Conservation (phyloP, 441 rosid genomes). For the Populus hybrid region DNA sequence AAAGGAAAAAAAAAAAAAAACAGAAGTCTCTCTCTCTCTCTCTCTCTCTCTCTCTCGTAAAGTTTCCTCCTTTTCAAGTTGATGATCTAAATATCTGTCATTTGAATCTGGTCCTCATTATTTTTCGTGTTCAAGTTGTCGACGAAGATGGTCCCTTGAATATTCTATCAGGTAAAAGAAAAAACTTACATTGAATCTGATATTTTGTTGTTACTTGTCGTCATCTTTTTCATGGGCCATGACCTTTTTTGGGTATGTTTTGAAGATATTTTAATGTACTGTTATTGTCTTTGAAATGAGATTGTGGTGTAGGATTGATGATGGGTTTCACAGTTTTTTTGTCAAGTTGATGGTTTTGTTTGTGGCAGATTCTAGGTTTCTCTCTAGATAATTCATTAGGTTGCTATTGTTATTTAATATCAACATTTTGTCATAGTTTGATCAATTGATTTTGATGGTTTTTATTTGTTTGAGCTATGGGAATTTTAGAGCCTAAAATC, state of each 20-base stretch:
- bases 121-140: not conserved
- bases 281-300: conserved; percentile 27
- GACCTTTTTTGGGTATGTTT: conserved; percentile 3
- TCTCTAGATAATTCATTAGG: conserved; percentile 18
- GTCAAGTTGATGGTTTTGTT: conserved; percentile 38
- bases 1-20: not conserved
- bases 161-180: conserved; percentile 6
- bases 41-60: not conserved
- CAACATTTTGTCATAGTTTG: not conserved
- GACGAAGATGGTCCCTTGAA: conserved; percentile 11
- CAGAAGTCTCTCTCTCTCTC: no score
- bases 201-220: not conserved
- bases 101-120: not conserved
- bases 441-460: conserved; percentile 1
- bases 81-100: not conserved
- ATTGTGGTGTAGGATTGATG: conserved; percentile 62
- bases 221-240: not conserved
- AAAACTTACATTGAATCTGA: not conserved
- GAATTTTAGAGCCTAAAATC: not conserved
- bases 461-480: not conserved
- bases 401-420: not conserved
- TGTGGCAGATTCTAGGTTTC: conserved; percentile 41
- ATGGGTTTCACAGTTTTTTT: conserved; percentile 45
- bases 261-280: conserved; percentile 23
- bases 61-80: not conserved